Conservation (phyloP, 164 flowering plant genomes). For the Magnolia changhungtana region DNA sequence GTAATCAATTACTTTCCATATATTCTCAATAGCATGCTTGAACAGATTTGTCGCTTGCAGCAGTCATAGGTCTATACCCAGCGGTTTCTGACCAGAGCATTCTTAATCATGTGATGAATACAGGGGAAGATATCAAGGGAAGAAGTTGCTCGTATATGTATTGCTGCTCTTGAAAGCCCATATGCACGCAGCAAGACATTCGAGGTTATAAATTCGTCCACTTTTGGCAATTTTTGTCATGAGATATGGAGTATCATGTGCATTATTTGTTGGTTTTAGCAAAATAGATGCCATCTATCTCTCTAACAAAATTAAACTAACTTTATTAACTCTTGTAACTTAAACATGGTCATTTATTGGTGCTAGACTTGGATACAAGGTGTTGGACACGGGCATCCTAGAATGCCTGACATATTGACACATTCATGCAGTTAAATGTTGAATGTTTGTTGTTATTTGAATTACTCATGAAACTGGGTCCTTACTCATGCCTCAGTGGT, state of each 20-base stretch:
- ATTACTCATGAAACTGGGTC: no score
- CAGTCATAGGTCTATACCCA: background rate
- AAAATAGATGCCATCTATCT: background rate
- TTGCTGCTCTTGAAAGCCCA: constrained; percentile 86
- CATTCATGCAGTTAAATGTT: no score
- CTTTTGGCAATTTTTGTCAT: background rate
- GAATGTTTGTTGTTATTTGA: no score
- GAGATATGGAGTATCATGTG: background rate
- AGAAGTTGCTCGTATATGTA: constrained; percentile 87
- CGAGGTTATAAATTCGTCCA: constrained; percentile 48
- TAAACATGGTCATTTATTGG: no score
- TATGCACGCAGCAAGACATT: constrained; percentile 86
- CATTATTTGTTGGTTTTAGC: background rate
- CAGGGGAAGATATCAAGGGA: constrained; percentile 98
- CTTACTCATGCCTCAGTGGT: no score
- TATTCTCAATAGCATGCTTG: background rate
- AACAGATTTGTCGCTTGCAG: background rate
- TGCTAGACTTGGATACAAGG: no score
- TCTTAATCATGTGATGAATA: constrained; percentile 6
- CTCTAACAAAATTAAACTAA: background rate
- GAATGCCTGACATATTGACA: no score
- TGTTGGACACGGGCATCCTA: no score
- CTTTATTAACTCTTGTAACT: no score
- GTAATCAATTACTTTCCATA: background rate
- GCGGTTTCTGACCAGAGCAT: background rate